These are phyloP conservation scores for Vitis riparia DNA, from an alignment of 164 flowering plant species.

Conservation along the genomic window DNA sequence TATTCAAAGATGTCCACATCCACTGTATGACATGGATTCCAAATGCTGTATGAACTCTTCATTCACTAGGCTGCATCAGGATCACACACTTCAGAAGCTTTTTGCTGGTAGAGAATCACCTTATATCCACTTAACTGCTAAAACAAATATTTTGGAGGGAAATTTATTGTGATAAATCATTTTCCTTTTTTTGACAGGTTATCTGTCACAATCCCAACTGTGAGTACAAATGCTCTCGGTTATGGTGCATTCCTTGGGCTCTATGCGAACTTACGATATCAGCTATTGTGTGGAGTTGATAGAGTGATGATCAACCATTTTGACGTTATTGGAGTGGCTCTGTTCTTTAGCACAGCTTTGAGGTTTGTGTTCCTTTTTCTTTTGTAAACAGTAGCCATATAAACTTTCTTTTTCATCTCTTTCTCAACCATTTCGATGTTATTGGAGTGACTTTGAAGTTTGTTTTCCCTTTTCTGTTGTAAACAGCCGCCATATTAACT, in stretches of 20 bases:
- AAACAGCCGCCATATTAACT: too few species aligned
- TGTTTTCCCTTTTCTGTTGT: too few species aligned
- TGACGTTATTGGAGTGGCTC: conserved; percentile 85
- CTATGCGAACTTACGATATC: conserved; percentile 82
- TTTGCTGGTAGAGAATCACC: background rate
- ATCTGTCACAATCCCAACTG: conserved; percentile 79
- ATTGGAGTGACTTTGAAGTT: too few species aligned
- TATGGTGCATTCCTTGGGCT: conserved; percentile 94
- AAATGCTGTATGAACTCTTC: too few species aligned
- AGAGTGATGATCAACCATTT: conserved; percentile 62
- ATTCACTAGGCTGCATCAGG: too few species aligned
- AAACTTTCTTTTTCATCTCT: too few species aligned
- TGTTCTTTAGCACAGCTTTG: conserved; percentile 70
- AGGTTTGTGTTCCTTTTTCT: conserved; percentile 45
- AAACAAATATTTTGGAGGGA: background rate
- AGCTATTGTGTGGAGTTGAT: conserved; percentile 79
- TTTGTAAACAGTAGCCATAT: too few species aligned
- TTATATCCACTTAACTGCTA: background rate
- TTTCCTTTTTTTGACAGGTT: conserved; percentile 41
- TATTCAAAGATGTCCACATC: too few species aligned
- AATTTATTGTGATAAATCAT: background rate
- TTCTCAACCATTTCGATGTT: too few species aligned
- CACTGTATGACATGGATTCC: too few species aligned
- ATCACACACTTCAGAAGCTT: too few species aligned
- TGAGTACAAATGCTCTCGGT: conserved; percentile 74